Conservation (phyloP, 768 basidiomycete genomes). For the Boletales sp. region DNA sequence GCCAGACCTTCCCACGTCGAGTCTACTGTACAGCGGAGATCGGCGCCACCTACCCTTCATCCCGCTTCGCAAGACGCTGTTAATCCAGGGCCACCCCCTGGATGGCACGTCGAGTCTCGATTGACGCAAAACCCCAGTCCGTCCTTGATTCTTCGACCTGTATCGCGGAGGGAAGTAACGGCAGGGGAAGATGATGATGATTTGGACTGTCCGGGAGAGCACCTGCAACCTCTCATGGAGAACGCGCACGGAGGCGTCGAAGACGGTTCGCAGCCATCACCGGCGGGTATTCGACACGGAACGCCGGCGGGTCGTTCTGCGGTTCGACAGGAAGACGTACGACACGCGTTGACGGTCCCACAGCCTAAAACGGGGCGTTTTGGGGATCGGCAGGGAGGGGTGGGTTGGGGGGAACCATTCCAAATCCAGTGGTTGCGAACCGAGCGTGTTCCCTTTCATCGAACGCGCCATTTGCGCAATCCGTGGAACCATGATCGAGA, state of each 20-base stretch:
- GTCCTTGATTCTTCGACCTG: constrained; percentile 33
- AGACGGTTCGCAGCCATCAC: constrained; percentile 10
- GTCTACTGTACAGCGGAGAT: constrained; percentile 13
- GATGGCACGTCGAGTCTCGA: constrained; percentile 25
- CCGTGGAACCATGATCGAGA: constrained; percentile 89
- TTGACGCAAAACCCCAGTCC: too few species aligned
- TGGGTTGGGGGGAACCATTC: constrained; percentile 75
- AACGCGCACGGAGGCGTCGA: constrained; percentile 12
- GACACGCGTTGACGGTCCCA: too few species aligned
- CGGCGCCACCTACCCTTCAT: constrained; percentile 56
- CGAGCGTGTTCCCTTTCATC: constrained; percentile 66
- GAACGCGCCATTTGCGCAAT: constrained; percentile 79
- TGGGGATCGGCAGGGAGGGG: constrained; percentile 20
- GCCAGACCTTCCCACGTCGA: neutral
- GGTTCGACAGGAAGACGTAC: too few species aligned
- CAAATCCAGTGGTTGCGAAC: constrained; percentile 79
- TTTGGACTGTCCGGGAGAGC: neutral
- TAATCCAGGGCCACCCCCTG: constrained; percentile 22
- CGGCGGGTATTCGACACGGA: too few species aligned
- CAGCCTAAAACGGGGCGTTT: neutral
- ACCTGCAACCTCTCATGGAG: constrained; percentile 23
- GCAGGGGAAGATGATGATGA: neutral
- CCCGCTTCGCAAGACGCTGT: constrained; percentile 30
- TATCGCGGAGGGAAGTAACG: constrained; percentile 20
- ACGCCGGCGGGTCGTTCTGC: too few species aligned